Conservation (phyloP, 768 basidiomycete genomes). For the Neoboletus brunneissimus region DNA sequence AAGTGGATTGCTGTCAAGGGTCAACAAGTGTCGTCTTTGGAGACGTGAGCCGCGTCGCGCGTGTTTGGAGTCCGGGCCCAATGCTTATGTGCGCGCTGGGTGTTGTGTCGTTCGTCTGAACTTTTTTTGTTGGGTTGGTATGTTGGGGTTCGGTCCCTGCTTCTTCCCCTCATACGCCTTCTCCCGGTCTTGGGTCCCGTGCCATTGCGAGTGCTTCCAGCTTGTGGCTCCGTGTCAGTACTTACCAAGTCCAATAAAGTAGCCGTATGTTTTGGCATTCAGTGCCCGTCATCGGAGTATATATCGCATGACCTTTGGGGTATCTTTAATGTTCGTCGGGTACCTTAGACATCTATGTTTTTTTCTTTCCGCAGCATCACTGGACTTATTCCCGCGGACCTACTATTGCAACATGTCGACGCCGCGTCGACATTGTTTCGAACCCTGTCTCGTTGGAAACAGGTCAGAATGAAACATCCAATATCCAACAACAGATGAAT, state of each 20-base stretch:
- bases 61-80: not conserved
- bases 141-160: not conserved
- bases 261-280: constrained; percentile 16
- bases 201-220: constrained; percentile 18
- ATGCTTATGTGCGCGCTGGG: not conserved
- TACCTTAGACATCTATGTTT: constrained; percentile 7
- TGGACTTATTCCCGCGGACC: not conserved
- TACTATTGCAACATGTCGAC: not conserved
- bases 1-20: constrained; percentile 79
- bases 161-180: not conserved
- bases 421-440: not conserved
- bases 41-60: constrained; percentile 3
- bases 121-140: constrained; percentile 5
- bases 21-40: constrained; percentile 27
- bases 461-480: not conserved
- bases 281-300: constrained; percentile 6
- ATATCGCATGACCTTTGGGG: constrained; percentile 3
- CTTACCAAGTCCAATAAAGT: constrained; percentile 25
- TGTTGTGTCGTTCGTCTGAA: constrained; percentile 11
- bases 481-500: not conserved
- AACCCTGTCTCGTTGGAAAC: not conserved
- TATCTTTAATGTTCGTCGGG: not conserved
- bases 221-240: constrained; percentile 17
- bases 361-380: too few species aligned
- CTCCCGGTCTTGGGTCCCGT: constrained; percentile 18